A percentile compares a stretch with the other conserved stretches of the same genome.
These are phyloP conservation scores for Chondrostereum purpureum DNA, from an alignment of 1,284 basidiomycete genomes.

Conservation along the genomic window DNA sequence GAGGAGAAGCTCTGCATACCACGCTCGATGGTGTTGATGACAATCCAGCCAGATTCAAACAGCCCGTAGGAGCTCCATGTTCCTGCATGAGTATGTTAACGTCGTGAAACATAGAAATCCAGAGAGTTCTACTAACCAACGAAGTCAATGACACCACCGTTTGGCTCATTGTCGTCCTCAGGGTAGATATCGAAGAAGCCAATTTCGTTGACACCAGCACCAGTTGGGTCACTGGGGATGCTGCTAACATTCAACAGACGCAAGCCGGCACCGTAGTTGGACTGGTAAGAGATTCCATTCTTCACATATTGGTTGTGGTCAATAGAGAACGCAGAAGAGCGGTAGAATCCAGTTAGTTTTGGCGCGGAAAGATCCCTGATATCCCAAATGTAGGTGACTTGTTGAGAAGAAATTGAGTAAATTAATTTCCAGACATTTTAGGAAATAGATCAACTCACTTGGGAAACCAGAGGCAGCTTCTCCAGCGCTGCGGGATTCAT, in stretches of 20 bases:
- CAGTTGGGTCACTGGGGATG: slow-evolving; percentile 15
- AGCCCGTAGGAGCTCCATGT: slow-evolving; percentile 6
- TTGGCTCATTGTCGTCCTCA: slow-evolving; percentile 7
- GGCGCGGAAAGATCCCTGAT: slow-evolving; percentile 18
- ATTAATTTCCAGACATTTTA: not conserved
- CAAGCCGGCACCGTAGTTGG: slow-evolving; percentile 23
- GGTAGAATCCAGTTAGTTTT: slow-evolving; percentile 19
- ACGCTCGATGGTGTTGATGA: slow-evolving; percentile 4
- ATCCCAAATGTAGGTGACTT: slow-evolving; percentile 25
- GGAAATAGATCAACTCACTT: not conserved
- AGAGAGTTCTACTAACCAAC: not conserved
- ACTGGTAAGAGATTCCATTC: slow-evolving; percentile 19
- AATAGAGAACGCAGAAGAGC: slow-evolving; percentile 16
- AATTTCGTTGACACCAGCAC: slow-evolving; percentile 11
- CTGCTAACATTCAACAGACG: slow-evolving; percentile 20
- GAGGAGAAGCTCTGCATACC: not conserved
- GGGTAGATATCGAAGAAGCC: slow-evolving; percentile 12
- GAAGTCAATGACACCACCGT: slow-evolving; percentile 3
- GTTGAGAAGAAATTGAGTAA: not conserved
- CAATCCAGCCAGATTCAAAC: slow-evolving; percentile 5
- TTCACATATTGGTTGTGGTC: slow-evolving; percentile 24
- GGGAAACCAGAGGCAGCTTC: slow-evolving; percentile 19
- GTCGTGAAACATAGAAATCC: not conserved
- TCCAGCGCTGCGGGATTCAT: slow-evolving; percentile 18
- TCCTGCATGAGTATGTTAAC: not conserved